A percentile compares a stretch with the other conserved stretches of the same genome.
Evolutionary conservation across 2,329 filamentous ascomycete genomes (phyloP).

Genomic region (Venturia nashicola): DNA sequence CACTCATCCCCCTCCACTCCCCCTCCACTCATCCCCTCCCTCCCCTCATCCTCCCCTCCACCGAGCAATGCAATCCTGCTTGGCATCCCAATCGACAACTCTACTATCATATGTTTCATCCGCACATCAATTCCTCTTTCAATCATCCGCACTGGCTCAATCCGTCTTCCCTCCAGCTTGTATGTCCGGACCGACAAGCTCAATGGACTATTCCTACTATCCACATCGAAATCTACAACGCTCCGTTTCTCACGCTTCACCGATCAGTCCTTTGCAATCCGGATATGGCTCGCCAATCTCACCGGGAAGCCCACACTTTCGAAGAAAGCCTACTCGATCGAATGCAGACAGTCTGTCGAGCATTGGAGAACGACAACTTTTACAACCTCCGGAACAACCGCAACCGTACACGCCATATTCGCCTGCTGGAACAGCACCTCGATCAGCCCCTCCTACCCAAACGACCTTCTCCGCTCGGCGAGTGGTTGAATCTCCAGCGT

Average conservation of each 20-base stretch:
- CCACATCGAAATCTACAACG: not conserved
- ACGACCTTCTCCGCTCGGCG: not conserved
- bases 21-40: too few relatives aligned
- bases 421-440: not conserved
- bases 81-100: not conserved
- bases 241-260: not conserved
- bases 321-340: not conserved
- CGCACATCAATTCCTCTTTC: not conserved
- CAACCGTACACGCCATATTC: not conserved
- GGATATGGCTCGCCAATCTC: not conserved
- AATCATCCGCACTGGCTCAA: not conserved
- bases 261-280: not conserved
- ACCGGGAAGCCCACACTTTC: not conserved
- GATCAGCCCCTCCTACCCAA: not conserved
- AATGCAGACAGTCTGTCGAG: not conserved
- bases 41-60: too few relatives aligned
- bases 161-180: not conserved
- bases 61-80: too few relatives aligned
- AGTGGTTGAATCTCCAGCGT: not conserved
- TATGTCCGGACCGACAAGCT: too few relatives aligned
- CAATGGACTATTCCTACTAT: not conserved
- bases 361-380: not conserved
- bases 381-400: not conserved
- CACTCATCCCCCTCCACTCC: too few relatives aligned
- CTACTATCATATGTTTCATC: not conserved